These are phyloP conservation scores for Eucalyptus camaldulensis DNA, from an alignment of 345 rosid species.

Conservation along the genomic window DNA sequence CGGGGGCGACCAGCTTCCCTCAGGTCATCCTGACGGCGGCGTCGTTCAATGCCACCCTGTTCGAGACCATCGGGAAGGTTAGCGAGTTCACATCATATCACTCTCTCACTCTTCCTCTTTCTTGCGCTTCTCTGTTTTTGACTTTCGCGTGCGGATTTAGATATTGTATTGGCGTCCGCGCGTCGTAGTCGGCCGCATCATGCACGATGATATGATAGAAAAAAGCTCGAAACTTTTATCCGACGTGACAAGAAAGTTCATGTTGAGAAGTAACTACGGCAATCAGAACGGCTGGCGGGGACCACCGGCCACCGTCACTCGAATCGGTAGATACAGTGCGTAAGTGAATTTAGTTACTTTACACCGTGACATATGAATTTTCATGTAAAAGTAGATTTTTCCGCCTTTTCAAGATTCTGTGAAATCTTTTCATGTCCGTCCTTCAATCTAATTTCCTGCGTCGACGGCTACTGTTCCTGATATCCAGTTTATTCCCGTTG, in stretches of 20 bases:
- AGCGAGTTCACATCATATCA: too few species aligned
- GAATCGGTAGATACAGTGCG: neutral
- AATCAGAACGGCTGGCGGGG: neutral
- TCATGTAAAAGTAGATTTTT: neutral
- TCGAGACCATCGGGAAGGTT: conserved; percentile 88
- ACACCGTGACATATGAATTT: neutral
- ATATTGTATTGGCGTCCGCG: neutral
- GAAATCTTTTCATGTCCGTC: neutral
- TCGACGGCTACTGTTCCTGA: neutral
- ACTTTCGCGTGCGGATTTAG: neutral
- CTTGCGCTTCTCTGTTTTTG: neutral
- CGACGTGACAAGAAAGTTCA: neutral
- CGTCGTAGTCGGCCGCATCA: neutral
- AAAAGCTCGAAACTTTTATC: neutral
- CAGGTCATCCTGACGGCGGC: conserved; percentile 91
- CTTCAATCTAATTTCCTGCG: neutral
- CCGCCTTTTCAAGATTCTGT: neutral
- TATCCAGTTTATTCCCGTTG: neutral
- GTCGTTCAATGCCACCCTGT: conserved; percentile 75
- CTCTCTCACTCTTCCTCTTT: neutral
- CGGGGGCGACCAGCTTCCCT: conserved; percentile 96
- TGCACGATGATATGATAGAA: neutral
- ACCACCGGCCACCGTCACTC: neutral
- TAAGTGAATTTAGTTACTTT: neutral
- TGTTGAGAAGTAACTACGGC: too few species aligned